A percentile compares a stretch with the other conserved stretches of the same genome.
phyloP scores from a whole-genome alignment of 2,329 filamentous ascomycete species.

The Colletotrichum zoysiae region DNA sequence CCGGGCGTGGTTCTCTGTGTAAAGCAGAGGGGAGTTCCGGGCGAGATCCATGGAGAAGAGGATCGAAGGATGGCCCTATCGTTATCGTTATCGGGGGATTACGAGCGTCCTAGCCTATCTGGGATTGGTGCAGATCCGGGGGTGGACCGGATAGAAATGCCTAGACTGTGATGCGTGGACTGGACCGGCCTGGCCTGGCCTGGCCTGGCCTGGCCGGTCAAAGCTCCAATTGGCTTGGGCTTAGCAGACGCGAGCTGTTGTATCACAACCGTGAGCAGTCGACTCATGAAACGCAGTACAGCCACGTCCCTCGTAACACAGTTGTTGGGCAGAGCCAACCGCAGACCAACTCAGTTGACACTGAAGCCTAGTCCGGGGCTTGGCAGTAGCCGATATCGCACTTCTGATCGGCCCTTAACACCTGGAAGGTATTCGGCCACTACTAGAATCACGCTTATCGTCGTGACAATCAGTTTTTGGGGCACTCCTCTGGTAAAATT shows the following conservation, averaged over 20 bases:
- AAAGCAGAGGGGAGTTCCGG: constrained; percentile 34
- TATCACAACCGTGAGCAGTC: constrained; percentile 15
- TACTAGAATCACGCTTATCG: background rate
- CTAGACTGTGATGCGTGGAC: constrained; percentile 32
- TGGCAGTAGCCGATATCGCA: constrained; percentile 21
- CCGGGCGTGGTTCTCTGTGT: constrained; percentile 19
- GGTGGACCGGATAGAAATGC: constrained; percentile 38
- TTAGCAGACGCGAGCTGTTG: background rate
- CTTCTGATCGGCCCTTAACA: background rate
- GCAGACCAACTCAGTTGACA: constrained; percentile 9
- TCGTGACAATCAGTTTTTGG: background rate
- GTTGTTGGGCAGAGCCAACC: background rate
- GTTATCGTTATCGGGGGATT: constrained; percentile 39
- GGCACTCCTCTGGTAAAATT: background rate
- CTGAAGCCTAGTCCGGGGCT: background rate
- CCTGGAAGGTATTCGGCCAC: background rate
- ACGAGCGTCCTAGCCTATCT: constrained; percentile 12
- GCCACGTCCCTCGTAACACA: constrained; percentile 6
- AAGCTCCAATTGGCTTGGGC: constrained; percentile 32
- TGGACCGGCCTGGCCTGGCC: constrained; percentile 4
- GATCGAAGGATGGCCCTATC: constrained; percentile 38
- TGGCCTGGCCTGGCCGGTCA: constrained; percentile 19
- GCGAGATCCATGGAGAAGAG: constrained; percentile 35
- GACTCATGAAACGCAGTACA: constrained; percentile 27
- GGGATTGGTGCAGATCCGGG: constrained; percentile 40